Base-by-base conservation (phyloP, 805 yeast species). In the Saturnispora serradocipensis region DNA sequence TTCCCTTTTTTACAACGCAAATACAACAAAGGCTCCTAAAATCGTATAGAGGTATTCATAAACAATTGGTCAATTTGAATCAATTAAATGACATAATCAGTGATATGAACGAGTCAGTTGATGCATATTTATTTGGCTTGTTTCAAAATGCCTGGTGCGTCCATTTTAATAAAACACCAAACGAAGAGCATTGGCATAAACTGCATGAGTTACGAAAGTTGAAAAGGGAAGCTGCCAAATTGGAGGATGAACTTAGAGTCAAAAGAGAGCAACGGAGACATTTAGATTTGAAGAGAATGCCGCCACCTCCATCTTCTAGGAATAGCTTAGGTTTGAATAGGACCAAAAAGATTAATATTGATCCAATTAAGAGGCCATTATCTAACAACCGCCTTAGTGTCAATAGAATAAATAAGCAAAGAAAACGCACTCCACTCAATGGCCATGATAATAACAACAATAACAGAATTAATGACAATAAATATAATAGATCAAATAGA, bases 71-170 rank as follows among this genome's bases (percentile, higher is more conserved):
- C n/a, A 72, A 75, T 40, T 64, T 88, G 38, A 78, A 78, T 49
- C 67, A 66, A 48, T 75, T 84, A 10, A 88, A 88, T 65, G 78
- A 81, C 43, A 77, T 79, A 5, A 66, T 89, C 20, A 73, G 75
- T 3, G 70, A 73, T 28, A 83, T 89, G 65, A 88, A 88, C 62
- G 97, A 88, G 65, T 78, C 88, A 2, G 79, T 89, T 59, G 81
- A 62, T 9, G 55, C 90, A 39, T 81, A 88, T 50, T 63, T 88
- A 49, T 87, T 86, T 60, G 96, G 96, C 1, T 67, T 88, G 47
- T 80, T 84, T 62, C 81, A 88, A 66, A 88, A 89, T 60, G 90
- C 95, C 55, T 88, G 93, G 84, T 86, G 96, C 67, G 85, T 85
- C 27, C 89, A 86, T 60, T 86, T 86, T 59, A 68, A 71, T 20